Evolutionary conservation across 1,284 basidiomycete genomes (phyloP).

Genomic region (Sporisorium sorghi): DNA sequence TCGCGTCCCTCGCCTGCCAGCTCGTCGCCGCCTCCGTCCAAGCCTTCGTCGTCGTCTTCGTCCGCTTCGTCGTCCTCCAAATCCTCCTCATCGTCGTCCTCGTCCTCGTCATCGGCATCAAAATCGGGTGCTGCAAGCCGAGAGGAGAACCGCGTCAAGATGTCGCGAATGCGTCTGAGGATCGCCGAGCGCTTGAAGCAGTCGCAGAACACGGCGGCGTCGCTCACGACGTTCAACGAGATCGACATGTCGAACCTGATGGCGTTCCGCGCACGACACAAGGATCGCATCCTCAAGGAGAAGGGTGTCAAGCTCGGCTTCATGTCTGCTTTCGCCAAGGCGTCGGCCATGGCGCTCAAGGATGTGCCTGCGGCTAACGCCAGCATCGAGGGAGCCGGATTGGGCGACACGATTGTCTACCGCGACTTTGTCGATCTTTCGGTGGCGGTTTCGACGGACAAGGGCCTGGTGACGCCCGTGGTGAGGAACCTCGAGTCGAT

Average conservation of each 20-base stretch:
- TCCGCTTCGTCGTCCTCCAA: slow-evolving; percentile 26
- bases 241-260: slow-evolving; percentile 98
- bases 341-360: slow-evolving; percentile 84
- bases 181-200: slow-evolving; percentile 98
- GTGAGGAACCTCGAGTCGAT: slow-evolving; percentile 89
- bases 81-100: slow-evolving; percentile 18
- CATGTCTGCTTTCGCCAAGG: slow-evolving; percentile 97
- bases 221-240: slow-evolving; percentile 98
- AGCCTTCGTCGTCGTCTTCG: slow-evolving; percentile 25
- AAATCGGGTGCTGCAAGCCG: slow-evolving; percentile 71
- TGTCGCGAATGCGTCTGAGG: slow-evolving; percentile 83
- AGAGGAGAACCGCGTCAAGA: slow-evolving; percentile 83
- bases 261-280: slow-evolving; percentile 93
- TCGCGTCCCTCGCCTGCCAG: slow-evolving; percentile 30
- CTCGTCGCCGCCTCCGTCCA: slow-evolving; percentile 32
- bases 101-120: slow-evolving; percentile 31
- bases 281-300: slow-evolving; percentile 90
- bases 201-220: slow-evolving; percentile 96
- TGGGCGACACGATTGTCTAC: slow-evolving; percentile 91
- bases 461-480: slow-evolving; percentile 96
- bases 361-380: slow-evolving; percentile 96
- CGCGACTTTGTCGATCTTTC: slow-evolving; percentile 77
- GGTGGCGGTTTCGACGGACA: slow-evolving; percentile 96
- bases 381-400: slow-evolving; percentile 78
- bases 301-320: slow-evolving; percentile 97